phyloP scores from a whole-genome alignment of 306 rosid genomes.

The Senna tora region DNA sequence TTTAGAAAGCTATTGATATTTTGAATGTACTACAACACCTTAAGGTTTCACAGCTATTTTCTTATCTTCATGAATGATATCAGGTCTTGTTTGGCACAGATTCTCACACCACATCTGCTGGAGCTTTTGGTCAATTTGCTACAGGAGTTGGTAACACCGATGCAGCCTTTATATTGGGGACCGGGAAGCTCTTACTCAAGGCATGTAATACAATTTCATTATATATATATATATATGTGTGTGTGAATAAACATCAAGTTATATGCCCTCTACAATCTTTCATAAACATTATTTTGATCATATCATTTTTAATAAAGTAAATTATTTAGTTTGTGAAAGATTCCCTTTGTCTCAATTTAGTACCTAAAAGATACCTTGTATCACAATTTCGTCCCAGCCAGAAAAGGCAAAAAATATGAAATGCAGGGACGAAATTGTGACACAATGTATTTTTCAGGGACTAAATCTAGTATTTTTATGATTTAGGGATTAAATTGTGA shows the following conservation, averaged over 20 bases:
- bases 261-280: not conserved
- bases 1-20: conserved; percentile 15
- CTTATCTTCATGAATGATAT: conserved; percentile 32
- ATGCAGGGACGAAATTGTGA: no score
- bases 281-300: not conserved
- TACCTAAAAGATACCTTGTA: no score
- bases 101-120: conserved; percentile 88
- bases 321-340: no score
- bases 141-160: conserved; percentile 85
- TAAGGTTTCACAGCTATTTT: conserved; percentile 20
- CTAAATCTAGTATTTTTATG: no score
- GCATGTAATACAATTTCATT: conserved; percentile 38
- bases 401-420: no score
- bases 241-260: not conserved
- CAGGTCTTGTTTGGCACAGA: conserved; percentile 90
- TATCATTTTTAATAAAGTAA: not conserved
- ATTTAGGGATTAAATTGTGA: no score
- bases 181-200: conserved; percentile 82
- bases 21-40: conserved; percentile 4
- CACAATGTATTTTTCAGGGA: no score
- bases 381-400: no score
- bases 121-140: conserved; percentile 95
- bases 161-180: conserved; percentile 81
- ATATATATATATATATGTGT: not conserved
- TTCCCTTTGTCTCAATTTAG: no score